Evolutionary conservation across 805 yeast species (phyloP), one percentile per base, ranked within the genome.

Genomic region (Ogataea trehalophila): DNA sequence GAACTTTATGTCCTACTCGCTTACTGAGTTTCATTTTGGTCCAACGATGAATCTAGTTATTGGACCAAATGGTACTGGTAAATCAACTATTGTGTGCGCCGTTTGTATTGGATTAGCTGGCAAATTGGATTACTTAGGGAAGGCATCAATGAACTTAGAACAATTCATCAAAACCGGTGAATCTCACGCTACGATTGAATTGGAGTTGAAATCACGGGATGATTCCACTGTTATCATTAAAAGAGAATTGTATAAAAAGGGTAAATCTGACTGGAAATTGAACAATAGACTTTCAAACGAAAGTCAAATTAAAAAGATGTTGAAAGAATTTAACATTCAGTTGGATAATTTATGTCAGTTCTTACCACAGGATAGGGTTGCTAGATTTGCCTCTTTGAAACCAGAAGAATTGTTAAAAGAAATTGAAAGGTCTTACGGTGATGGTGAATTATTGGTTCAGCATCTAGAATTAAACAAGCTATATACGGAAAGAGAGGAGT

Each of bases 21-120:
- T 76, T 41, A 81, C 87, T 0, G 90, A 84, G 63, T 89, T 88
- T 65, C 73, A 74, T 37, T 75, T 92, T 47, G 85, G 92, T 0
- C 97, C 97, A 0, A 73, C 83, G 2, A 72, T 94, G 61, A 94
- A 94, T 61, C 80, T 94, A 83, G 86, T 94, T 48, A 85, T 94
- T 45, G 99, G 97, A 0, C 97, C 97, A 13, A 94, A 94, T 63
- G 99, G 99, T 34, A 80, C 96, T 0, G 99, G 99, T 6, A 94
- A 94, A 60, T 83, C 94, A 36, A 89, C 98, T 0, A 79, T 94
- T 58, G 91, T 94, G 4, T 87, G 97, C 50, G 98, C 97, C 0
- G 79, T 92, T 1, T 92, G 96, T 61, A 71, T 94, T 33, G 96
- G 97, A 0, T 68, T 94, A 16, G 92, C 85, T 1, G 98, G 97